Base-by-base conservation (phyloP, 2,329 filamentous ascomycete species). In the Exophiala aquamarina region DNA sequence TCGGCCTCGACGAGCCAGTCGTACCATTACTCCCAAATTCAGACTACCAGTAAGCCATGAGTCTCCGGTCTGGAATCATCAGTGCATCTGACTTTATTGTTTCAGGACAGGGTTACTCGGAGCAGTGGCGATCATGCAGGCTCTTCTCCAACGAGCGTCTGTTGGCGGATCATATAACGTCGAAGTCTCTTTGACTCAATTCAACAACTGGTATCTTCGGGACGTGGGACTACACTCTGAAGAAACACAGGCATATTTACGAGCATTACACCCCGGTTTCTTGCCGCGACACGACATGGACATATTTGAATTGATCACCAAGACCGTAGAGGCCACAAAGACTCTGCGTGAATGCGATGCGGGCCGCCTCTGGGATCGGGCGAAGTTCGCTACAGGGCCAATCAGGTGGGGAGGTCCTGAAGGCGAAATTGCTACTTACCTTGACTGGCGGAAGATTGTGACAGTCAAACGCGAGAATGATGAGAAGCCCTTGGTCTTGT, bases 1-100 rank as follows among this genome's bases (percentile, higher is more conserved):
- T 67, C 6, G 63, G 61, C 18, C 59, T 63, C 19, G 17, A 38
- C 3, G 36, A 51, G n/a, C 68, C 69, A 2, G 60, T 69, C 5
- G 65, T 71, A 1, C 69, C 69, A 6, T 68, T 69, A 0, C 78
- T 78, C 55, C 75, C 75, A 2, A 78, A 78, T 61, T 71, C 71
- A 65, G 65, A 78, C 32, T 34, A 34, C 14, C 32, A 34, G 32
- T 34, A 18, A 34, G 32, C 23, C 17, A 34, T 14, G 14, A 14
- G 32, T 34, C 32, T 34, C n/a, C n/a, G 28, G 28, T 9, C 28
- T n/a, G n/a, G n/a, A n/a, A 26, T 11, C 6, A 11, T 26, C 6
- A 11, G 6, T 26, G 11, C 11, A 26, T 6, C 23, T 26, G 11
- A 26, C 6, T 11, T 26, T 26, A 26, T 11, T 26, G 6, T 6